Percentiles rank a stretch among this genome's conserved stretches.
phyloP scores from a whole-genome alignment of 2,329 filamentous ascomycete genomes.

The Pyrenochaeta sp. region DNA sequence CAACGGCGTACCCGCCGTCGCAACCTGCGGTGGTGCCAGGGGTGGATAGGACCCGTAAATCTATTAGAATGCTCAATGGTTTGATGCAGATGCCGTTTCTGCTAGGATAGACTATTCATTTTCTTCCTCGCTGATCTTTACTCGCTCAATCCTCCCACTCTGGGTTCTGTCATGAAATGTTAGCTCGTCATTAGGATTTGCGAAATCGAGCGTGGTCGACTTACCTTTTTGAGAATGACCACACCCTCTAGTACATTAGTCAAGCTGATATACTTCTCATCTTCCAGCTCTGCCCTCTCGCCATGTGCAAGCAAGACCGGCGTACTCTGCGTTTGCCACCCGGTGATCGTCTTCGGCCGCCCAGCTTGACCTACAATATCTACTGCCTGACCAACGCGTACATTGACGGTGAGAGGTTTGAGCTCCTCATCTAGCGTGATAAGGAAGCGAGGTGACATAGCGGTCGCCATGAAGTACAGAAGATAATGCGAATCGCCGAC shows the following conservation, averaged over 20 bases:
- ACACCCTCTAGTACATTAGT: slow-evolving; percentile 92
- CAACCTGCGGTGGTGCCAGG: slow-evolving; percentile 6
- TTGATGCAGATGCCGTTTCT: slow-evolving; percentile 24
- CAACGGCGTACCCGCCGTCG: slow-evolving; percentile 26
- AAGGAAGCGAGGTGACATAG: slow-evolving; percentile 96
- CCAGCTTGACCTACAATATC: slow-evolving; percentile 98
- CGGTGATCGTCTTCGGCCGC: slow-evolving; percentile 97
- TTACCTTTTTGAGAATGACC: slow-evolving; percentile 95
- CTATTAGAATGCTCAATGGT: slow-evolving; percentile 38
- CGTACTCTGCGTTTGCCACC: slow-evolving; percentile 99
- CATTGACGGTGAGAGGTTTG: slow-evolving; percentile 92
- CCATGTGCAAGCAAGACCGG: slow-evolving; percentile 93
- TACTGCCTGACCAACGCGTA: slow-evolving; percentile 96
- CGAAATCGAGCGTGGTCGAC: slow-evolving; percentile 31
- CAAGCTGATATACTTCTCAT: slow-evolving; percentile 94
- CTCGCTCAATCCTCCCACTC: slow-evolving; percentile 54
- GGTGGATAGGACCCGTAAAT: slow-evolving; percentile 28
- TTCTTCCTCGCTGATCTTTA: slow-evolving; percentile 1
- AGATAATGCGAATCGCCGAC: slow-evolving; percentile 84
- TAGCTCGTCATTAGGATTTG: slow-evolving; percentile 13
- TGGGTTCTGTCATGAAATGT: slow-evolving; percentile 50
- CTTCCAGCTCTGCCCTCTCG: slow-evolving; percentile 94
- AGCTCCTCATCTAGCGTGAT: slow-evolving; percentile 95
- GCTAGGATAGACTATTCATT: slow-evolving; percentile 8
- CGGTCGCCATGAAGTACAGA: slow-evolving; percentile 94